These are phyloP conservation scores for Aspergillus texensis DNA, from an alignment of 2,329 filamentous ascomycete genomes.

Conservation along the genomic window DNA sequence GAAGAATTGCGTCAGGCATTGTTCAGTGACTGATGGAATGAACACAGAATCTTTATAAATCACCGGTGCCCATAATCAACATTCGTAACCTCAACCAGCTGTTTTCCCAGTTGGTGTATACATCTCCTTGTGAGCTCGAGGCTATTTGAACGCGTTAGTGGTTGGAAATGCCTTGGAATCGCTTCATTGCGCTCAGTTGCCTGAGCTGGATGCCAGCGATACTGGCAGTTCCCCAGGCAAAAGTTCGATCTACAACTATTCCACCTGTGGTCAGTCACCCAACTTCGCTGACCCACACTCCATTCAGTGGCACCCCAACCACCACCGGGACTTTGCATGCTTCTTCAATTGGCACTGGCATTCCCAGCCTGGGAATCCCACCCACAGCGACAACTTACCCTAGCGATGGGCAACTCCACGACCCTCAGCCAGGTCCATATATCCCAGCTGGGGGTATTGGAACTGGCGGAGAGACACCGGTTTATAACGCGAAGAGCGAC, in stretches of 20 bases:
- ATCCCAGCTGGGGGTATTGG: slow-evolving; percentile 72
- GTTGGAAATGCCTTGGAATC: slow-evolving; percentile 19
- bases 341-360: slow-evolving; percentile 53
- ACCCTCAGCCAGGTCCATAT: slow-evolving; percentile 71
- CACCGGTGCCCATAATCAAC: neutral
- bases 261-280: slow-evolving; percentile 1
- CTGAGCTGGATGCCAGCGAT: slow-evolving; percentile 22
- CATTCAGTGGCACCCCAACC: slow-evolving; percentile 67
- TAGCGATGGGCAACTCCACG: slow-evolving; percentile 68
- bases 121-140: neutral
- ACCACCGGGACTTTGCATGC: slow-evolving; percentile 69
- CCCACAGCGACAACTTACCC: slow-evolving; percentile 70
- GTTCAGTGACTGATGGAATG: neutral
- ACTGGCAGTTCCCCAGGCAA: slow-evolving; percentile 20
- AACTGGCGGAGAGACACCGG: slow-evolving; percentile 74
- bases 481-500: slow-evolving; percentile 77
- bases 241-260: neutral
- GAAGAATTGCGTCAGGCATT: neutral
- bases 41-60: neutral
- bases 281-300: slow-evolving; percentile 55
- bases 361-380: slow-evolving; percentile 61
- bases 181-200: slow-evolving; percentile 16
- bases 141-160: neutral
- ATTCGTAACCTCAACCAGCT: neutral
- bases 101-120: neutral